These are phyloP conservation scores for Medicago arabica DNA, from an alignment of 306 rosid species.

Conservation along the genomic window DNA sequence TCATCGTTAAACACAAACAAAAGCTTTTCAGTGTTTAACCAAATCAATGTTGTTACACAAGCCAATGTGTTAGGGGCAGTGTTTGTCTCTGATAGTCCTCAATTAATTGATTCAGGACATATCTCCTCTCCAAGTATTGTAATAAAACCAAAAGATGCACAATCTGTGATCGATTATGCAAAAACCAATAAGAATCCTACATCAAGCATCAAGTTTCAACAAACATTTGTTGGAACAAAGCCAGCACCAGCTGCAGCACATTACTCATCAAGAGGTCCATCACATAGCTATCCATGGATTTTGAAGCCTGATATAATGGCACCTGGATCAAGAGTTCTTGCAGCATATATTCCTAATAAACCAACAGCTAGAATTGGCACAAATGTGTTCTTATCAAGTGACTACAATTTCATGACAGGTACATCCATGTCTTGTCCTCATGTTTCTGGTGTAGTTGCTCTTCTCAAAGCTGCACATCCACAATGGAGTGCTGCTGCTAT, in stretches of 20 bases:
- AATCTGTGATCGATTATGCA: slow-evolving; percentile 42
- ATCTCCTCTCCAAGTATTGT: slow-evolving; percentile 41
- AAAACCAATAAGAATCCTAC: not conserved
- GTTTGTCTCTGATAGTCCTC: slow-evolving; percentile 30
- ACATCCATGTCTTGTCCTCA: slow-evolving; percentile 50
- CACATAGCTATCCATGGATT: slow-evolving; percentile 33
- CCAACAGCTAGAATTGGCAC: slow-evolving; percentile 15
- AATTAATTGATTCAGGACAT: not conserved
- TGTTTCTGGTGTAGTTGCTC: slow-evolving; percentile 44
- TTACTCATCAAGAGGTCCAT: slow-evolving; percentile 56
- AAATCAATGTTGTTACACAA: not conserved
- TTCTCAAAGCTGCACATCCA: slow-evolving; percentile 40
- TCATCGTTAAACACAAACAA: not conserved
- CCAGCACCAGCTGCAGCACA: slow-evolving; percentile 50
- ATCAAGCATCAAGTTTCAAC: slow-evolving; percentile 46
- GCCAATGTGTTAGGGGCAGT: slow-evolving; percentile 43
- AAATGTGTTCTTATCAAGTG: slow-evolving; percentile 37
- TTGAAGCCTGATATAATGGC: slow-evolving; percentile 55
- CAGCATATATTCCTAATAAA: slow-evolving; percentile 28
- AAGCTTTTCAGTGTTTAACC: not conserved
- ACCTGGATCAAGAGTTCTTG: slow-evolving; percentile 42
- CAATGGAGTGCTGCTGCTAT: slow-evolving; percentile 47
- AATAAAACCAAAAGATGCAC: slow-evolving; percentile 46
- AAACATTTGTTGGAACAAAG: slow-evolving; percentile 45
- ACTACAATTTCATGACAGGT: slow-evolving; percentile 43